Evolutionary conservation across 2,329 filamentous ascomycete genomes (phyloP), one percentile per base, ranked within the genome.

Genomic region (Penicillium palitans): DNA sequence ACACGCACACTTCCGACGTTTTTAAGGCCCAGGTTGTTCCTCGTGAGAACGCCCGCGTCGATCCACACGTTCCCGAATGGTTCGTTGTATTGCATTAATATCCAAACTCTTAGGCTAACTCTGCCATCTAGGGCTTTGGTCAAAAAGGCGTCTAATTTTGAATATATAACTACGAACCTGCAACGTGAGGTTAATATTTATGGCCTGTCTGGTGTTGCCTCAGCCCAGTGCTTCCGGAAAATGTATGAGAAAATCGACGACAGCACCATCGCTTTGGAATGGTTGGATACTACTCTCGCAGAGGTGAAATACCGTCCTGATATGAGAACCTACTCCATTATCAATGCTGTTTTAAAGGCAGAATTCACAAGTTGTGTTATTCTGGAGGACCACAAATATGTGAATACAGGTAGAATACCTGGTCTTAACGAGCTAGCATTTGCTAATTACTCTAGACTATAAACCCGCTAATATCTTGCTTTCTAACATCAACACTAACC

Each of bases 371-470:
- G 49, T 8, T 41, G 49, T 51, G 37, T 24, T 5, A 3, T 51
- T 31, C 49, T 51, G 3, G 49, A 31, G 25, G n/a, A 29, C 12
- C 6, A 37, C 3, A 37, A 49, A 35, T 4, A 37, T 37, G 21
- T 49, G 21, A 49, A 49, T 49, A 49, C 15, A 37, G 31, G 46
- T 49, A 49, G 19, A 25, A 25, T 48, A 2, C 4, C 46, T 25
- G 9, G 31, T 33, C 21, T 49, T n/a, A 6, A 49, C 5, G 19
- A 49, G 31, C 4, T 25, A 21, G 31, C 15, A 49, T 37, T 37
- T 49, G 15, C 46, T 37, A 37, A 49, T 25, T 49, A 49, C 31
- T 25, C 31, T 8, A 49, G 46, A 49, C 46, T 49, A 37, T 49
- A 25, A 49, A 37, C 12, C 46, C 3, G 31, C 31, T 4, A 49